A percentile compares a stretch with the other conserved stretches of the same genome.
These are phyloP conservation scores for Huntiella savannae DNA, from an alignment of 2,329 filamentous ascomycete genomes.

Conservation along the genomic window DNA sequence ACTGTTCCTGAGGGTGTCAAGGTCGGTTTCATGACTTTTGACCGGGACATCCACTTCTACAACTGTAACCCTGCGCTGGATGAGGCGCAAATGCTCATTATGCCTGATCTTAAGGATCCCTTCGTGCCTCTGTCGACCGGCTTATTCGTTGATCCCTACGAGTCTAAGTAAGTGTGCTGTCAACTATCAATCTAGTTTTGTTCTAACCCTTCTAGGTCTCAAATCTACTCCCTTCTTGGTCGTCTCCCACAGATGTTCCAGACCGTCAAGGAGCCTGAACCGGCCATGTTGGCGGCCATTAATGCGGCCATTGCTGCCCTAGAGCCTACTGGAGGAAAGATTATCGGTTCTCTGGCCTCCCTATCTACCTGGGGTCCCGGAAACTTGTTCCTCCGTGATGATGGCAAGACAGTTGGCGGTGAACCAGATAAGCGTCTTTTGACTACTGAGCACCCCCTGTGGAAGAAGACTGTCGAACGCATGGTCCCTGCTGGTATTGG, in stretches of 20 bases:
- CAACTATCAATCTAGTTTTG: not conserved
- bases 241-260: slow-evolving; percentile 75
- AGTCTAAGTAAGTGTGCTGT: slow-evolving; percentile 44
- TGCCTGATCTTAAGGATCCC: slow-evolving; percentile 92
- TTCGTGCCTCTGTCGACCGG: slow-evolving; percentile 85
- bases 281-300: slow-evolving; percentile 66
- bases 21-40: slow-evolving; percentile 87
- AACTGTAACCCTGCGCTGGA: slow-evolving; percentile 68
- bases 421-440: slow-evolving; percentile 87
- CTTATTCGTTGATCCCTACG: slow-evolving; percentile 83
- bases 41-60: slow-evolving; percentile 96
- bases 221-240: slow-evolving; percentile 74
- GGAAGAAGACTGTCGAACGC: slow-evolving; percentile 69
- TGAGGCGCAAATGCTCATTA: slow-evolving; percentile 92
- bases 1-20: slow-evolving; percentile 61
- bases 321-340: slow-evolving; percentile 74
- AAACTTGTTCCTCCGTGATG: slow-evolving; percentile 66
- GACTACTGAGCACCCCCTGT: slow-evolving; percentile 72
- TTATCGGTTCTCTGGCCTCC: slow-evolving; percentile 71
- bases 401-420: slow-evolving; percentile 66
- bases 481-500: slow-evolving; percentile 78
- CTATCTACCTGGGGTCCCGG: slow-evolving; percentile 85
- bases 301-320: slow-evolving; percentile 72
- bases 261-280: slow-evolving; percentile 74
- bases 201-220: slow-evolving; percentile 28